Evolutionary conservation across 352 stramenopile genomes (phyloP).

Genomic region (Lagenidium giganteum): DNA sequence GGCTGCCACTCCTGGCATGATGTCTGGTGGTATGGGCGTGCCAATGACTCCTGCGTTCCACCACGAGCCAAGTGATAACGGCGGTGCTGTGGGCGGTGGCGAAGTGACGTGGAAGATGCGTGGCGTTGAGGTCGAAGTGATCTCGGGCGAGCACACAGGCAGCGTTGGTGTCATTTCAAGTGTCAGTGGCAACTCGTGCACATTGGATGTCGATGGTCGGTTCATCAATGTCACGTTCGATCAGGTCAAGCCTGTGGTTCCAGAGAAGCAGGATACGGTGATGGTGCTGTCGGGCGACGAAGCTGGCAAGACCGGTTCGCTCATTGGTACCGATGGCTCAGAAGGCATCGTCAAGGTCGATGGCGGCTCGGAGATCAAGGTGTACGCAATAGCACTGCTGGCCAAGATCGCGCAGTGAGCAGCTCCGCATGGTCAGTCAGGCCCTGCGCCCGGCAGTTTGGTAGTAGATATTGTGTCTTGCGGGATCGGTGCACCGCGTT

Average conservation of each 20-base stretch:
- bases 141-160: slow-evolving; percentile 54
- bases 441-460: too few relatives aligned
- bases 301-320: slow-evolving; percentile 73
- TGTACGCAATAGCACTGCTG: slow-evolving; percentile 77
- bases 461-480: too few relatives aligned
- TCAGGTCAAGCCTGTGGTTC: slow-evolving; percentile 68
- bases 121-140: slow-evolving; percentile 79
- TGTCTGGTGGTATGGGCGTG: slow-evolving; percentile 41
- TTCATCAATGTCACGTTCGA: slow-evolving; percentile 59
- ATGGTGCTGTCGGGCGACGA: slow-evolving; percentile 85
- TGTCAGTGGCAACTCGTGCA: slow-evolving; percentile 64
- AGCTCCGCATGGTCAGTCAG: too few relatives aligned
- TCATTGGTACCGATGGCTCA: slow-evolving; percentile 83
- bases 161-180: slow-evolving; percentile 74
- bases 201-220: slow-evolving; percentile 76
- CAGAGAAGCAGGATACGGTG: slow-evolving; percentile 85
- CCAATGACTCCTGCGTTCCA: slow-evolving; percentile 78
- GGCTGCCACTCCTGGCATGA: slow-evolving; percentile 71
- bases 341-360: slow-evolving; percentile 89
- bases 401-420: slow-evolving; percentile 81
- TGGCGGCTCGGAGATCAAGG: slow-evolving; percentile 86
- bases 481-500: too few relatives aligned
- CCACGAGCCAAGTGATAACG: slow-evolving; percentile 39
- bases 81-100: slow-evolving; percentile 27
- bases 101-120: slow-evolving; percentile 88